Percentiles rank a stretch among this genome's conserved stretches.
phyloP scores from a whole-genome alignment of 176 grass and related monocot genomes.

The Eragrostis nindensis region DNA sequence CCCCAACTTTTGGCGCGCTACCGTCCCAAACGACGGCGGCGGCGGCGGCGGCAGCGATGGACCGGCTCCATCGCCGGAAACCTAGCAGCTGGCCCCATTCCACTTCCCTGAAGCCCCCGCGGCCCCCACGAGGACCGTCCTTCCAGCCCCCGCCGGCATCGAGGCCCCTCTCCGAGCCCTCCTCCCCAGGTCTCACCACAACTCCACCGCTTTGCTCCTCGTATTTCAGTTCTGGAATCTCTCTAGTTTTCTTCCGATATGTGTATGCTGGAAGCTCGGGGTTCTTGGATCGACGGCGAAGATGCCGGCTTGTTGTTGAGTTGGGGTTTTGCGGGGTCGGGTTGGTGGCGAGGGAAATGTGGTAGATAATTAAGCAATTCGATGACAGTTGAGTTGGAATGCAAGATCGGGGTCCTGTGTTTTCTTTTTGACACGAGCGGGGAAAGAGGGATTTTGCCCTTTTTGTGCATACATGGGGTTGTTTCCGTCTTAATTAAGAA shows the following conservation, averaged over 20 bases:
- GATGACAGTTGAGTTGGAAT: conserved; percentile 8
- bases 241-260: not conserved
- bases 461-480: not conserved
- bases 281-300: not conserved
- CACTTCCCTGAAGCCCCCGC: conserved; percentile 35
- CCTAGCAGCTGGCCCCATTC: conserved; percentile 27
- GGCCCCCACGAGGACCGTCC: not conserved
- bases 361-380: not conserved
- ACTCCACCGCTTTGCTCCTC: conserved; percentile 6
- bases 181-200: conserved; percentile 38
- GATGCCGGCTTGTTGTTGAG: not conserved
- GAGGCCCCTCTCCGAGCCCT: conserved; percentile 24
- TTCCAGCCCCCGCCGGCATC: not conserved
- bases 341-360: not conserved
- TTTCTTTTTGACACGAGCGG: not conserved
- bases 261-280: not conserved
- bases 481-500: not conserved
- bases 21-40: conserved; percentile 10
- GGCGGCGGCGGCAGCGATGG: conserved; percentile 43
- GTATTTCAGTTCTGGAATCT: conserved; percentile 3
- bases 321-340: conserved; percentile 29
- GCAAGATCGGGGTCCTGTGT: not conserved
- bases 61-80: conserved; percentile 43
- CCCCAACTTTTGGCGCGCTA: conserved; percentile 43
- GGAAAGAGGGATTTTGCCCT: not conserved